Conservation (phyloP, 768 basidiomycete genomes). For the Boletus vinaceobasis region DNA sequence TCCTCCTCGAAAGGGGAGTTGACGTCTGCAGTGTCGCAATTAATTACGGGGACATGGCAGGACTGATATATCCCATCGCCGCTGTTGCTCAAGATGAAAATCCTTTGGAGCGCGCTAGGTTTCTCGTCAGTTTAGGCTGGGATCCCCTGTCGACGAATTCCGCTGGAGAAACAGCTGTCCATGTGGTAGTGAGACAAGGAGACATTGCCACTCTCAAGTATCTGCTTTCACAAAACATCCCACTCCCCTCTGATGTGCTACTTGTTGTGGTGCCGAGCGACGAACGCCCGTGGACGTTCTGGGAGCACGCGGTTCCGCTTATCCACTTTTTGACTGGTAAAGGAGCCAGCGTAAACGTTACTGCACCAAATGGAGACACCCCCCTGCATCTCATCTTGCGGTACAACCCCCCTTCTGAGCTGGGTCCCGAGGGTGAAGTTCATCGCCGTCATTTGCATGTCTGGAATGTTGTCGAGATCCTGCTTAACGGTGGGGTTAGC, state of each 20-base stretch:
- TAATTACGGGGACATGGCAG: not conserved
- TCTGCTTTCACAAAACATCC: not conserved
- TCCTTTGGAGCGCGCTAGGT: not conserved
- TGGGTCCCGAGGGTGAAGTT: too few species aligned
- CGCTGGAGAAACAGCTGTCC: not conserved
- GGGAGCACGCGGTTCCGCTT: not conserved
- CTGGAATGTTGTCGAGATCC: not conserved
- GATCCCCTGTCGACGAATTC: not conserved
- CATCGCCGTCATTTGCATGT: rapidly evolving
- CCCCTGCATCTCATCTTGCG: not conserved
- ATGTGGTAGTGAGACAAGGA: not conserved
- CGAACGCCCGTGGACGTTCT: too few species aligned
- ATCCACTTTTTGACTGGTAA: not conserved
- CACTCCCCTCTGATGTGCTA: not conserved
- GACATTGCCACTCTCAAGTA: not conserved
- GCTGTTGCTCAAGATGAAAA: not conserved
- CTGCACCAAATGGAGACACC: not conserved
- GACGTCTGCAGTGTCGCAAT: not conserved
- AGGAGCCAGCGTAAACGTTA: not conserved
- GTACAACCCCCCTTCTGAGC: too few species aligned
- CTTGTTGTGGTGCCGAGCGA: too few species aligned
- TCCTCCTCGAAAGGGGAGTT: not conserved
- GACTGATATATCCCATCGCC: too few species aligned
- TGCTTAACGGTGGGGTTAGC: not conserved
- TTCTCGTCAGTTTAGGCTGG: not conserved